Evolutionary conservation across 2,329 filamentous ascomycete species (phyloP), one percentile per base, ranked within the genome.

Genomic region (Aciculosporium take): DNA sequence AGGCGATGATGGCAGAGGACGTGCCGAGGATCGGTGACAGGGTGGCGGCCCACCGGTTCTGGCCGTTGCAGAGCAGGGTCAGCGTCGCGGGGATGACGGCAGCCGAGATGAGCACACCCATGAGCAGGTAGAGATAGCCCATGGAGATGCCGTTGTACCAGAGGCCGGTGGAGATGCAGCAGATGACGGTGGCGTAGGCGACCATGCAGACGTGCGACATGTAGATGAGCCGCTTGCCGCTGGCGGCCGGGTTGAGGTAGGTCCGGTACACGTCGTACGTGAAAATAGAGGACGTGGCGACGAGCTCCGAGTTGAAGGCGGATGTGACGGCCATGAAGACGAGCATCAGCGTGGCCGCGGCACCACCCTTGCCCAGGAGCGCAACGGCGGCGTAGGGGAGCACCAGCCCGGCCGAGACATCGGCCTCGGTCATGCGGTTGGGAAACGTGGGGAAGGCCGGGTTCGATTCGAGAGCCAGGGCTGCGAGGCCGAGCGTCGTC

Each of bases 271-370:
- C 71, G 54, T 94, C 86, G 57, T 91, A 94, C 0, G 86, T 93
- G 61, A 80, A 58, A 60, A 94, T 93, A 7, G 82, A 87, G 1
- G 83, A 89, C 1, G 93, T 84, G 2, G 87, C 84, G 44, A 94
- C 89, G 5, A 94, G 66, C 57, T 94, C 83, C 0, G 85, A 81
- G 1, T 81, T 88, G 48, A 82, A 83, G 0, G 86, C 83, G 2
- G 78, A 85, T 0, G 87, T 94, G 18, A 94, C 86, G 18, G 88
- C 87, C 78, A 94, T 85, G 66, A 94, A 93, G 41, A 93, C 72
- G 48, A 94, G 77, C 9, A 94, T 64, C 1, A 93, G 70, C 0
- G 84, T 86, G 0, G 77, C 84, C 1, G 79, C 75, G 1, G 86
- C 87, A 37, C 87, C 87, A 3, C 84, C 84, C 50, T 79, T 79